Base-by-base conservation (phyloP, 805 yeast genomes). In the Metschnikowia peoriensis region DNA sequence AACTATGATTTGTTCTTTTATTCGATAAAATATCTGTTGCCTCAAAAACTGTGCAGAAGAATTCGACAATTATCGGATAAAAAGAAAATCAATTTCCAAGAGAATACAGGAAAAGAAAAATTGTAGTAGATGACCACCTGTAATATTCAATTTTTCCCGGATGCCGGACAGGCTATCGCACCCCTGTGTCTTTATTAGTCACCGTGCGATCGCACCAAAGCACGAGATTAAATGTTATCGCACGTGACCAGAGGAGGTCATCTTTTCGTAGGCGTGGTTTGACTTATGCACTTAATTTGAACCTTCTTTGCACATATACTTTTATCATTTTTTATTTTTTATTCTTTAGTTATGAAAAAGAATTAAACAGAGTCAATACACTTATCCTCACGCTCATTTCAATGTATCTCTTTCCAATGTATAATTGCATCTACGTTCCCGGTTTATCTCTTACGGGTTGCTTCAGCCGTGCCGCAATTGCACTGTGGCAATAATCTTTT, bases 161-260 rank as follows among this genome's bases (percentile, higher is more conserved):
- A 40, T 34, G 32, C 41, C 51, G 47, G 49, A 16, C 39, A 15
- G 28, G 50, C 50, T 49, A 44, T 49, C 52, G 28, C 44, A 38
- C 22, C 22, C 22, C 22, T 22, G 22, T 9, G 43, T 22, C 39
- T 37, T 28, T 22, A 47, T 42, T 44, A 51, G 54, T 51, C 54
- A 54, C 44, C 14, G 48, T 41, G 44, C 46, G 48, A 47, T 55
- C 53, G 58, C 58, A 55, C 52, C 47, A 44, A 37, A 28, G 50
- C 58, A 55, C 58, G 54, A 42, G 54, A 55, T 50, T 42, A 49
- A 40, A 46, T 54, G 57, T 51, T 48, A 51, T 46, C 49, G 46
- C 50, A 50, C 53, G 53, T 50, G 53, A 50, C 50, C n/a, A 22
- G 22, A 22, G 22, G 22, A 22, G 4, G 22, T 4, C 22, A 22